Conservation (phyloP, 2,329 filamentous ascomycete genomes). For the Colletotrichum sp. region DNA sequence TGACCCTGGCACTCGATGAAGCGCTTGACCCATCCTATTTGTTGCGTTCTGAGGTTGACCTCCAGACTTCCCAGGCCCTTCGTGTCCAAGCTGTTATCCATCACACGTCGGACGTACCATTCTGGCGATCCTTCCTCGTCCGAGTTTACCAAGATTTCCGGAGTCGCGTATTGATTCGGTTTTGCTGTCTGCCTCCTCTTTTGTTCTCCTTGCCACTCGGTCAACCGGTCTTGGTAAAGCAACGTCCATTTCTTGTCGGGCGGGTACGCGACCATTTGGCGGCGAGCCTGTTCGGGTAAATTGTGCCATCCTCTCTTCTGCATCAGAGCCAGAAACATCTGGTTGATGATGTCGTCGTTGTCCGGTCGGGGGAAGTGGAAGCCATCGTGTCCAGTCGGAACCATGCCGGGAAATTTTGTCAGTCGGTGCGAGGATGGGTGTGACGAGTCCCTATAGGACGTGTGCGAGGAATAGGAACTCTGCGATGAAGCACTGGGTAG, state of each 20-base stretch:
- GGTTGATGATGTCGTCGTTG: slow-evolving; percentile 84
- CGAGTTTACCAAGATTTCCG: slow-evolving; percentile 76
- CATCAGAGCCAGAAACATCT: slow-evolving; percentile 93
- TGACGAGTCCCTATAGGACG: slow-evolving; percentile 32
- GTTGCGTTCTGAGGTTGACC: slow-evolving; percentile 93
- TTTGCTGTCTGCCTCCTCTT: slow-evolving; percentile 80
- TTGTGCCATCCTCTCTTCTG: slow-evolving; percentile 98
- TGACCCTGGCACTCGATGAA: slow-evolving; percentile 98
- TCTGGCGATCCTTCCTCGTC: slow-evolving; percentile 97
- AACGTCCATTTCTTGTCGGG: slow-evolving; percentile 97
- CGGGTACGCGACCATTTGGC: slow-evolving; percentile 96
- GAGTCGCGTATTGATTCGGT: slow-evolving; percentile 67
- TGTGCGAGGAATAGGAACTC: slow-evolving; percentile 54
- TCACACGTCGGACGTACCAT: slow-evolving; percentile 96
- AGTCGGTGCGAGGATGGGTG: slow-evolving; percentile 62
- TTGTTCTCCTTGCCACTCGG: slow-evolving; percentile 93
- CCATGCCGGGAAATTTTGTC: slow-evolving; percentile 53
- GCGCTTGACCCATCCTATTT: slow-evolving; percentile 95
- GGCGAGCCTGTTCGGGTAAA: slow-evolving; percentile 88
- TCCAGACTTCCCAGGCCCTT: slow-evolving; percentile 93
- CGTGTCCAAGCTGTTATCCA: slow-evolving; percentile 91
- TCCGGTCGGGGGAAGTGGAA: slow-evolving; percentile 74
- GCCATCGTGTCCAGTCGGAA: slow-evolving; percentile 46
- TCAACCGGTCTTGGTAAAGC: slow-evolving; percentile 91
- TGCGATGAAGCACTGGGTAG: slow-evolving; percentile 62